Evolutionary conservation across 2,329 filamentous ascomycete genomes (phyloP).

Genomic region (Didymellaceae sp.): DNA sequence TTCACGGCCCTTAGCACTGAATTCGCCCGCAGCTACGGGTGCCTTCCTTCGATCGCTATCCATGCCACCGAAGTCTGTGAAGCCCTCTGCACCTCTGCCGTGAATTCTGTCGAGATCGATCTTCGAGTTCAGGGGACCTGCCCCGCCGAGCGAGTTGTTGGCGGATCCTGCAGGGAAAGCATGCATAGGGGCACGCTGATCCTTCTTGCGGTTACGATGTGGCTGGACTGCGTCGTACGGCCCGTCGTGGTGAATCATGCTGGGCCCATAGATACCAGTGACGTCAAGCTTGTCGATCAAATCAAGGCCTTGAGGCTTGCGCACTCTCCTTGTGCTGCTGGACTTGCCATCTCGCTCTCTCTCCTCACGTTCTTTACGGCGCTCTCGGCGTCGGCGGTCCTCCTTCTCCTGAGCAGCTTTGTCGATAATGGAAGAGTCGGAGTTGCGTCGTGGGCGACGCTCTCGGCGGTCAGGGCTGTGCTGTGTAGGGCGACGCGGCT

Average conservation of each 20-base stretch:
- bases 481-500: conserved; percentile 45
- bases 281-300: conserved; percentile 97
- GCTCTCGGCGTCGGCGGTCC: conserved; percentile 59
- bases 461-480: conserved; percentile 49
- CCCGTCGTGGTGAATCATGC: conserved; percentile 95
- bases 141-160: conserved; percentile 89
- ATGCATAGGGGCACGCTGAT: conserved; percentile 88
- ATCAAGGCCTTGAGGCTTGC: conserved; percentile 67
- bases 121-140: conserved; percentile 80
- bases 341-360: conserved; percentile 48
- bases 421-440: conserved; percentile 76
- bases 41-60: conserved; percentile 50
- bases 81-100: conserved; percentile 84
- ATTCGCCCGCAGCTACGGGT: conserved; percentile 33
- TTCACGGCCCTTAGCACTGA: conserved; percentile 53
- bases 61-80: conserved; percentile 71
- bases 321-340: conserved; percentile 41
- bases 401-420: conserved; percentile 59
- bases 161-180: conserved; percentile 91
- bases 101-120: conserved; percentile 89
- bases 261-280: conserved; percentile 92
- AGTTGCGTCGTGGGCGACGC: conserved; percentile 70
- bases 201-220: conserved; percentile 85
- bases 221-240: conserved; percentile 97
- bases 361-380: conserved; percentile 60